These are phyloP conservation scores for Ensete ventricosum DNA, from an alignment of 176 grass and related monocot genomes.

Conservation along the genomic window DNA sequence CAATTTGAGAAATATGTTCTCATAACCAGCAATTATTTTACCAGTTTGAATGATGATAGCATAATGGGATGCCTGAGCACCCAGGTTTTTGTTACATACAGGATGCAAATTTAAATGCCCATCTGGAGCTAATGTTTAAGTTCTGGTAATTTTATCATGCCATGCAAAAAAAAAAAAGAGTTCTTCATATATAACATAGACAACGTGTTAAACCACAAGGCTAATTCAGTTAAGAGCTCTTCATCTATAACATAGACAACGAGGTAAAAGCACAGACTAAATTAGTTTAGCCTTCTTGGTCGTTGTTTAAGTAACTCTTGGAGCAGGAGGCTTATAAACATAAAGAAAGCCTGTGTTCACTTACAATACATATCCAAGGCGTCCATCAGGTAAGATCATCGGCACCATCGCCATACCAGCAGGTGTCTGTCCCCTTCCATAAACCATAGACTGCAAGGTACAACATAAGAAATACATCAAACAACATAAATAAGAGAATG, in stretches of 20 bases:
- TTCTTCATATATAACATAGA: too few relatives aligned
- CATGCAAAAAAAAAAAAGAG: too few relatives aligned
- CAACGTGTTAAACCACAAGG: too few relatives aligned
- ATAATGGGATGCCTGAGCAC: too few relatives aligned
- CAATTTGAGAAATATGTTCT: not conserved
- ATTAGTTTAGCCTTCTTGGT: not conserved
- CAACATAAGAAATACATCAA: conserved; percentile 13
- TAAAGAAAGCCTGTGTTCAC: not conserved
- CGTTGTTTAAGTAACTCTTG: not conserved
- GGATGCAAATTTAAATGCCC: too few relatives aligned
- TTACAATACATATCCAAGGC: conserved; percentile 47
- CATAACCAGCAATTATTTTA: too few relatives aligned
- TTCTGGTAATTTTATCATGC: too few relatives aligned
- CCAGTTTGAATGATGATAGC: too few relatives aligned
- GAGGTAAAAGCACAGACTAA: not conserved
- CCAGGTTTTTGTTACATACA: too few relatives aligned
- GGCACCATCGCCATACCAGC: conserved; percentile 47
- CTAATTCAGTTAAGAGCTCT: not conserved
- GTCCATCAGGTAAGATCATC: conserved; percentile 49
- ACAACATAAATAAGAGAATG: not conserved
- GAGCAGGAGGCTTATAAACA: not conserved
- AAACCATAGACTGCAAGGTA: conserved; percentile 42
- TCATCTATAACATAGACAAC: not conserved
- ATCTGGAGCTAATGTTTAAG: too few relatives aligned
- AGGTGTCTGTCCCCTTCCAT: conserved; percentile 29